These are phyloP conservation scores for Vigna angularis DNA, from an alignment of 306 rosid species.

Conservation along the genomic window DNA sequence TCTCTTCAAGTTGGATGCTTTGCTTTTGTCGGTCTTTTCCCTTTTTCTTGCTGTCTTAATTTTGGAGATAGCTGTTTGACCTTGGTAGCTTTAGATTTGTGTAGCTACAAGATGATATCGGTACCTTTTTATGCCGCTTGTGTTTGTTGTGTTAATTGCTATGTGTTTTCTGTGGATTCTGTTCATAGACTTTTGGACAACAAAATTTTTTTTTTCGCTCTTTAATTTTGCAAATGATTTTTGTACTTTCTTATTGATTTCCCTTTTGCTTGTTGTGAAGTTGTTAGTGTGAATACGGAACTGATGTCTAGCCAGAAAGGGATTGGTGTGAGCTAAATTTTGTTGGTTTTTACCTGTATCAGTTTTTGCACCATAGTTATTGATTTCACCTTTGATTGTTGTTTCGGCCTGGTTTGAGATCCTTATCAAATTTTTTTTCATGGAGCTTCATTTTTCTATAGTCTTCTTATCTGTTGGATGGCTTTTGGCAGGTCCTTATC, in stretches of 20 bases:
- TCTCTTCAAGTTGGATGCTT: constrained; percentile 2
- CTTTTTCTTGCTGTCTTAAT: neutral
- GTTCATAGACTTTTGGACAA: constrained; percentile 17
- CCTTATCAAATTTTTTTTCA: constrained; percentile 5
- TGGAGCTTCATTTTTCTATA: neutral
- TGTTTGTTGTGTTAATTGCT: constrained; percentile 25
- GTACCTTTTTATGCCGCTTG: neutral
- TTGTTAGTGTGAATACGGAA: constrained; percentile 39
- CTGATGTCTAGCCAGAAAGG: neutral
- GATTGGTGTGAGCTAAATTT: neutral
- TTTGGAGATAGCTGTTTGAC: constrained; percentile 33
- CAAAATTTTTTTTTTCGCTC: neutral
- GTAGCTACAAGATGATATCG: neutral
- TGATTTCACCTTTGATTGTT: constrained; percentile 41
- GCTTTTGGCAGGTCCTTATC: constrained; percentile 62
- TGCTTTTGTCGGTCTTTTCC: constrained; percentile 28
- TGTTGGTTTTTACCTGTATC: constrained; percentile 18
- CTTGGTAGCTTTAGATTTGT: constrained; percentile 40
- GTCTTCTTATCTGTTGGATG: constrained; percentile 40
- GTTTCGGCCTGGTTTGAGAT: constrained; percentile 36
- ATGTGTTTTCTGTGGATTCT: constrained; percentile 23
- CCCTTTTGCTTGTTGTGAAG: constrained; percentile 10
- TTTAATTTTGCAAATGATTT: constrained; percentile 5
- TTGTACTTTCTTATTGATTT: constrained; percentile 32
- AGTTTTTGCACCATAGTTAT: neutral